Conservation (phyloP, 345 rosid species). For the Populus alba region DNA sequence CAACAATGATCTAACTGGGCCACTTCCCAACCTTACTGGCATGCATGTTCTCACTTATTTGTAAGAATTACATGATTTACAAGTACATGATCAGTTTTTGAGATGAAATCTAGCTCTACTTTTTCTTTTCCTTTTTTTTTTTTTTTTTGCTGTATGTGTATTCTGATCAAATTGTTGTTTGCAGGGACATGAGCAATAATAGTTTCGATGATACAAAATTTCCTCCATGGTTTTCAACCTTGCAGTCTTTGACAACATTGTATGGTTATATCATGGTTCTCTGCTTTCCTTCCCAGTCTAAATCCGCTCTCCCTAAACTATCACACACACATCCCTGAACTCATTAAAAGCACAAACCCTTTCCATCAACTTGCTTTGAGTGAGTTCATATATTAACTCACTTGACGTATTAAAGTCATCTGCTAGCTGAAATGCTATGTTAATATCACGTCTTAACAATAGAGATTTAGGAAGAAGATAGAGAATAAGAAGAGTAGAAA, state of each 20-base stretch:
- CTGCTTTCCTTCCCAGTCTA: slow-evolving; percentile 14
- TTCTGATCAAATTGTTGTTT: slow-evolving; percentile 6
- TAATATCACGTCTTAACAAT: neutral
- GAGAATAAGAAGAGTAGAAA: too few species aligned
- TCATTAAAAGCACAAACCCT: neutral
- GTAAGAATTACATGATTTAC: slow-evolving; percentile 43
- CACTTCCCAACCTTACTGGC: slow-evolving; percentile 57
- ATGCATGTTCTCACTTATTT: slow-evolving; percentile 51
- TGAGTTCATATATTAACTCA: neutral
- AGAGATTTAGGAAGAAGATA: too few species aligned
- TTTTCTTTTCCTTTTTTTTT: neutral
- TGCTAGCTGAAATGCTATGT: neutral
- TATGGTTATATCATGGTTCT: slow-evolving; percentile 41
- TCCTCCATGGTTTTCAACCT: slow-evolving; percentile 58
- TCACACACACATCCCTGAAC: neutral
- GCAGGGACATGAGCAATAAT: slow-evolving; percentile 86
- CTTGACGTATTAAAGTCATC: neutral
- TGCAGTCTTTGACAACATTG: slow-evolving; percentile 60
- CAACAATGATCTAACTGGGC: slow-evolving; percentile 57
- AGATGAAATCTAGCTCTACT: neutral
- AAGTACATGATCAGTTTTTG: neutral
- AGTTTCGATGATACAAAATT: slow-evolving; percentile 43
- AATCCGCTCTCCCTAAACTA: neutral
- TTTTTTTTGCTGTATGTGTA: neutral
- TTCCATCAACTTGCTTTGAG: neutral